Evolutionary conservation across 2,329 filamentous ascomycete species (phyloP), one percentile per base, ranked within the genome.

Genomic region (Epichloe gansuensis): DNA sequence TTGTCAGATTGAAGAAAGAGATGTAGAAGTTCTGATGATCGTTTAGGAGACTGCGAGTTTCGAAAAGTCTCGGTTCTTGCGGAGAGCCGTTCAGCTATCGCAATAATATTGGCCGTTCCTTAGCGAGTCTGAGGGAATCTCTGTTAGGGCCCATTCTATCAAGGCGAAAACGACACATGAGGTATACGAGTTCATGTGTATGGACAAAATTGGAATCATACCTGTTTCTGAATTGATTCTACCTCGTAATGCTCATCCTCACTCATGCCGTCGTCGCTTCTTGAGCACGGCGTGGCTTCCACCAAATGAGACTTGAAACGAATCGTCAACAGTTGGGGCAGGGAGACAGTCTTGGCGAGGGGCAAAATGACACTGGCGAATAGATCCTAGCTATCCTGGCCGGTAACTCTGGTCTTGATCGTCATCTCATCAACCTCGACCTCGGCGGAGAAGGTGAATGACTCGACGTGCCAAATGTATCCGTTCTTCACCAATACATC

Each of bases 401-500:
- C 1, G 39, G 39, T 41, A 5, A 41, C 21, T 3, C 8, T 41
- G 13, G n/a, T 17, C 15, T 8, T 17, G 39, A 41, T 17, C 2
- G 7, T 41, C 39, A 41, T 8, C 7, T 11, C n/a, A n/a, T 21
- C 13, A 7, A 41, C 17, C 39, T 41, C n/a, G 17, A 41, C 39
- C 17, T 21, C 39, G 39, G n/a, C 23, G 17, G n/a, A 21, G 13
- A 15, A 28, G 23, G 12, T 45, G 2, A 28, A 8, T 31, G 28
- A 9, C 7, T 3, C 2, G 28, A 9, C 8, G 28, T 9, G 7
- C 28, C 8, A 0, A 9, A 3, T 9, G 2, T 3, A 9, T 2
- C 28, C 1, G 28, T 31, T 2, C 28, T 1, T 1, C 28, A 21
- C 17, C 17, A 31, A 2, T 31, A 3, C 3, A 31, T 31, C 2